A percentile compares a stretch with the other conserved stretches of the same genome.
Evolutionary conservation across 495 filamentous ascomycete genomes (phyloP).

Genomic region (Lichina pygmaea): DNA sequence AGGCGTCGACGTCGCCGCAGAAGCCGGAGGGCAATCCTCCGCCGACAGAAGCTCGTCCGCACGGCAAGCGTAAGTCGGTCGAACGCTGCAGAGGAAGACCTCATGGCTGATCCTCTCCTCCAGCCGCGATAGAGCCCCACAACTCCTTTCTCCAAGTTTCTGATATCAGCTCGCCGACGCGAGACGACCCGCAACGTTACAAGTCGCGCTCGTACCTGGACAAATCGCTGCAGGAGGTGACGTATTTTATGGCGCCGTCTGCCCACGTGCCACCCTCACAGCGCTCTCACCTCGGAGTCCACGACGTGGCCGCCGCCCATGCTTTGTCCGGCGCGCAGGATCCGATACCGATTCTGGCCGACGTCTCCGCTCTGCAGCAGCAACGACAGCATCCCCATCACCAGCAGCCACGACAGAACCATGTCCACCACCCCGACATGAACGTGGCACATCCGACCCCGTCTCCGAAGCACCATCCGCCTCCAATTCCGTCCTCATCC

Average conservation of each 20-base stretch:
- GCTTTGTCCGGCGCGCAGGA: constrained; percentile 8
- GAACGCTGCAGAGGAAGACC: background rate
- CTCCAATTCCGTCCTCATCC: constrained; percentile 15
- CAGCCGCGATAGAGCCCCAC: constrained; percentile 10
- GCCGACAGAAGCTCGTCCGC: background rate
- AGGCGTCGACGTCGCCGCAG: background rate
- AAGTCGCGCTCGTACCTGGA: constrained; percentile 15
- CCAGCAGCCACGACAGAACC: constrained; percentile 14
- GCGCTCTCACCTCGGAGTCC: constrained; percentile 1
- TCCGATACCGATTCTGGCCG: constrained; percentile 11
- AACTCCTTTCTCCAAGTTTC: constrained; percentile 16
- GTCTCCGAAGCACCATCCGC: constrained; percentile 27
- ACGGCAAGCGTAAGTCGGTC: background rate
- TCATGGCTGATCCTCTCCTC: background rate
- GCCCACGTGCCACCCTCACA: constrained; percentile 15
- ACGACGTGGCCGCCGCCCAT: constrained; percentile 6
- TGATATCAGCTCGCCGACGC: constrained; percentile 8
- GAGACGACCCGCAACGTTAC: constrained; percentile 13
- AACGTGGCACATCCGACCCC: constrained; percentile 13
- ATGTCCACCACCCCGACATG: constrained; percentile 7
- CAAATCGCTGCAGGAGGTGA: constrained; percentile 18
- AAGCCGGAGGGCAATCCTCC: background rate
- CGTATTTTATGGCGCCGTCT: constrained; percentile 19
- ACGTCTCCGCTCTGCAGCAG: constrained; percentile 14
- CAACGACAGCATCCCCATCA: constrained; percentile 13